Evolutionary conservation across 768 basidiomycete genomes (phyloP).

Genomic region (Chalciporus chontae): DNA sequence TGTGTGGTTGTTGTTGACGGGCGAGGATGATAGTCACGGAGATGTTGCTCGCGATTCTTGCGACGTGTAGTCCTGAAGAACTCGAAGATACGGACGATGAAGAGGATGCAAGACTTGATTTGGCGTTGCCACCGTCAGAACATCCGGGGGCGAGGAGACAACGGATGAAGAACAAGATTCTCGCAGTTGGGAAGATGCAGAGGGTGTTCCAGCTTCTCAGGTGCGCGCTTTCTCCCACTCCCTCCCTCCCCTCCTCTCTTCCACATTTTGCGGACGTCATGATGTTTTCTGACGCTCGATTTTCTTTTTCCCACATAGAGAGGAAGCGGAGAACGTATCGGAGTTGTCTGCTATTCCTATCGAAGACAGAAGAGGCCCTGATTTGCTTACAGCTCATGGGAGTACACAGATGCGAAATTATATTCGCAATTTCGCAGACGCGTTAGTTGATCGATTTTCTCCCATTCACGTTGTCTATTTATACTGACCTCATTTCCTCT

Average conservation of each 20-base stretch:
- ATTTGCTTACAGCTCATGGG: conserved; percentile 60
- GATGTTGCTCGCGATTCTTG: conserved; percentile 93
- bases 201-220: conserved; percentile 85
- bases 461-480: no score
- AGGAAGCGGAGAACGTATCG: conserved; percentile 75
- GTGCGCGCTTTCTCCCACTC: no score
- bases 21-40: conserved; percentile 68
- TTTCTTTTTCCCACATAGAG: no score
- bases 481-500: no score
- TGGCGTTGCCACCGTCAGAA: conserved; percentile 38
- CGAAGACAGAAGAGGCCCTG: conserved; percentile 40
- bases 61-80: conserved; percentile 92
- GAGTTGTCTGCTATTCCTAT: conserved; percentile 47
- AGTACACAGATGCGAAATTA: conserved; percentile 49
- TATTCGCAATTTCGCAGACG: conserved; percentile 74
- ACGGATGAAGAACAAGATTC: conserved; percentile 90
- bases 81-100: conserved; percentile 64
- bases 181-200: conserved; percentile 90
- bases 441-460: conserved; percentile 48
- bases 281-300: not conserved
- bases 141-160: conserved; percentile 54
- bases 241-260: no score
- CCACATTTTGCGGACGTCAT: not conserved
- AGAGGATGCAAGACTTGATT: conserved; percentile 28
- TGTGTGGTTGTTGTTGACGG: not conserved